Evolutionary conservation across 106 monocot species (phyloP).

Genomic region (Allium fistulosum): DNA sequence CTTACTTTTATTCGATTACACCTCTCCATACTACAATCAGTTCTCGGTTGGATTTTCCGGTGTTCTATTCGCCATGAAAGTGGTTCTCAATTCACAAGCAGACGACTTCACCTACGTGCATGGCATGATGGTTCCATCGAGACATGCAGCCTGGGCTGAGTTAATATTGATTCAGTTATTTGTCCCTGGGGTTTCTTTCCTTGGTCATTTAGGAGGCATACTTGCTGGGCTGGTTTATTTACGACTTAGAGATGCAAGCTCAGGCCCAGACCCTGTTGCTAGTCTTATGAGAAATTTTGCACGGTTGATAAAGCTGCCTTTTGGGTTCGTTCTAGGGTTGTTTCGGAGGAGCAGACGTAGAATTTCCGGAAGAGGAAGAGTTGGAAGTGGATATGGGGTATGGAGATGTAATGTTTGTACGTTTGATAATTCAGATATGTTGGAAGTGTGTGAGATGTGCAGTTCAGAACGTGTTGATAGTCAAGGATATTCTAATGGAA

Average conservation of each 20-base stretch:
- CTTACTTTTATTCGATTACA: conserved; percentile 55
- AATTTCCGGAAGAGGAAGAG: conserved; percentile 44
- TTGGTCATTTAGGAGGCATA: conserved; percentile 89
- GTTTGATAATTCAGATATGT: conserved; percentile 53
- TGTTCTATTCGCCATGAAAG: conserved; percentile 85
- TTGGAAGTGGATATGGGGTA: conserved; percentile 24
- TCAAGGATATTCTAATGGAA: conserved; percentile 5
- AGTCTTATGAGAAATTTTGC: conserved; percentile 23
- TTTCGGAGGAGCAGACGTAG: conserved; percentile 9
- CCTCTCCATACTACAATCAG: conserved; percentile 57
- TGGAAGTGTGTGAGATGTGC: conserved; percentile 82
- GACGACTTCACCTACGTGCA: conserved; percentile 45
- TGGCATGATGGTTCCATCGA: conserved; percentile 61
- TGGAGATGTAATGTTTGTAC: conserved; percentile 81
- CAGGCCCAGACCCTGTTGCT: conserved; percentile 50
- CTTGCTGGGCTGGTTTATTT: conserved; percentile 85
- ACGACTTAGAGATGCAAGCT: conserved; percentile 21
- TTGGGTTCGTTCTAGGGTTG: conserved; percentile 28
- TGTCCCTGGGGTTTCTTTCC: conserved; percentile 69
- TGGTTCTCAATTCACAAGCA: conserved; percentile 61
- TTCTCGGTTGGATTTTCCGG: conserved; percentile 85
- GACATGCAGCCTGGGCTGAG: conserved; percentile 87
- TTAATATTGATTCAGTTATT: conserved; percentile 78
- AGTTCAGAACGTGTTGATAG: conserved; percentile 24
- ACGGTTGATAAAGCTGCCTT: conserved; percentile 46